These are phyloP conservation scores for Nicotiana knightiana DNA, from an alignment of 257 asterid genomes.

Conservation along the genomic window DNA sequence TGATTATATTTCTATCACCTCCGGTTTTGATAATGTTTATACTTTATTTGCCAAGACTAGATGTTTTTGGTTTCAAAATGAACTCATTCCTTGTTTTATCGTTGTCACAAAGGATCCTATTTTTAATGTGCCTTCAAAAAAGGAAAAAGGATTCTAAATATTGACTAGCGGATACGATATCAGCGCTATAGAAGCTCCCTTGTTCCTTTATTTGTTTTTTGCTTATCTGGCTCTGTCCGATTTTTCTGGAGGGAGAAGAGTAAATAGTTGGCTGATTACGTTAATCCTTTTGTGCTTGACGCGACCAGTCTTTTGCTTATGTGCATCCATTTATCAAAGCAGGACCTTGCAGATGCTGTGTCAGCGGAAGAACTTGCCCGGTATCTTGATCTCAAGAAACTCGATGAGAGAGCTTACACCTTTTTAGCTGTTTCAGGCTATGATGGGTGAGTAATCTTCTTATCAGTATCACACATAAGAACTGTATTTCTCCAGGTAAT, in stretches of 20 bases:
- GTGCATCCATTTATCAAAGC: slow-evolving; percentile 8
- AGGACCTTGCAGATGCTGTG: slow-evolving; percentile 73
- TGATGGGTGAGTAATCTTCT: slow-evolving; percentile 48
- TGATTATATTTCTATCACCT: not conserved
- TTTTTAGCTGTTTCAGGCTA: slow-evolving; percentile 64
- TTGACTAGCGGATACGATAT: not conserved
- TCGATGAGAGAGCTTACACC: slow-evolving; percentile 60
- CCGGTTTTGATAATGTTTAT: not conserved
- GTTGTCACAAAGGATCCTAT: not conserved
- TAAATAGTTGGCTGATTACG: not conserved
- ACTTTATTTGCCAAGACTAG: not conserved
- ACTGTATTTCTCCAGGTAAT: not conserved
- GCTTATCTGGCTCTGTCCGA: not conserved
- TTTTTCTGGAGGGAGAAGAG: not conserved
- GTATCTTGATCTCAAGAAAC: slow-evolving; percentile 66
- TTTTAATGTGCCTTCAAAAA: not conserved
- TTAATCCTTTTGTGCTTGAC: not conserved
- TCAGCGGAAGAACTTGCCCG: slow-evolving; percentile 66
- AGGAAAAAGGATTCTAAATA: not conserved
- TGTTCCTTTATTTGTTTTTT: not conserved
- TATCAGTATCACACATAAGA: not conserved
- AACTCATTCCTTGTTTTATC: not conserved
- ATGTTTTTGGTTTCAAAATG: not conserved
- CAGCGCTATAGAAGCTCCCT: not conserved
- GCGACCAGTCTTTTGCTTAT: not conserved